phyloP scores from a whole-genome alignment of 192 early-diverging fungal genomes.

The Coemansia sp. region DNA sequence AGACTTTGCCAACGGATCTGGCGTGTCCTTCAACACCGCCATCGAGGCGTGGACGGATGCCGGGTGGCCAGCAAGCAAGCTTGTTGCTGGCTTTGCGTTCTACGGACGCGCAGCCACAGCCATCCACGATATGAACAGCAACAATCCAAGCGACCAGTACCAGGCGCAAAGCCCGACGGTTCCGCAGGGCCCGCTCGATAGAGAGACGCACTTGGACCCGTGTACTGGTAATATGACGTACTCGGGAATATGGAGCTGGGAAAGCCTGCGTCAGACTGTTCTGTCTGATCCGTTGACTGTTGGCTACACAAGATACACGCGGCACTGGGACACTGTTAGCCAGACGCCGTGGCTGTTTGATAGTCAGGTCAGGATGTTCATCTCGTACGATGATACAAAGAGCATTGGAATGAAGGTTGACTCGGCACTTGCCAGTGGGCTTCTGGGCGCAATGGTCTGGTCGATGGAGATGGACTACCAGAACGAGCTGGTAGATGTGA shows the following conservation, averaged over 20 bases:
- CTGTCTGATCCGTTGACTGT: slow-evolving; percentile 13
- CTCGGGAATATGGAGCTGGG: slow-evolving; percentile 64
- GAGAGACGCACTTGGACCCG: slow-evolving; percentile 55
- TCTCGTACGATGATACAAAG: slow-evolving; percentile 68
- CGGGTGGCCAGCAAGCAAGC: slow-evolving; percentile 57
- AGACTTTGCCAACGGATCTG: slow-evolving; percentile 6
- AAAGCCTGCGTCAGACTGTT: slow-evolving; percentile 58
- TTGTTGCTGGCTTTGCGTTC: slow-evolving; percentile 59
- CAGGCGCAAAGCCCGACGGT: slow-evolving; percentile 10
- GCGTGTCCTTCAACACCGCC: slow-evolving; percentile 39
- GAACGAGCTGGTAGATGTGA: slow-evolving; percentile 55
- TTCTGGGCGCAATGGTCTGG: slow-evolving; percentile 71
- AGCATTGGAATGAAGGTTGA: slow-evolving; percentile 61
- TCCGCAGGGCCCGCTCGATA: slow-evolving; percentile 57
- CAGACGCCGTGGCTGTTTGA: slow-evolving; percentile 74
- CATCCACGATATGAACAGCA: slow-evolving; percentile 6
- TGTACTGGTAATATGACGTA: slow-evolving; percentile 40
- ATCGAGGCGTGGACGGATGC: slow-evolving; percentile 55
- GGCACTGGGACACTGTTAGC: slow-evolving; percentile 59
- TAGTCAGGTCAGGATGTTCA: slow-evolving; percentile 53
- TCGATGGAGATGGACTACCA: slow-evolving; percentile 63
- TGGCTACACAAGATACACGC: slow-evolving; percentile 57
- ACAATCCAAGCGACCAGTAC: slow-evolving; percentile 19
- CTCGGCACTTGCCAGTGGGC: slow-evolving; percentile 55
- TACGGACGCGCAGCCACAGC: slow-evolving; percentile 55